Evolutionary conservation across 768 basidiomycete genomes (phyloP).

Genomic region (Phaffia australis): DNA sequence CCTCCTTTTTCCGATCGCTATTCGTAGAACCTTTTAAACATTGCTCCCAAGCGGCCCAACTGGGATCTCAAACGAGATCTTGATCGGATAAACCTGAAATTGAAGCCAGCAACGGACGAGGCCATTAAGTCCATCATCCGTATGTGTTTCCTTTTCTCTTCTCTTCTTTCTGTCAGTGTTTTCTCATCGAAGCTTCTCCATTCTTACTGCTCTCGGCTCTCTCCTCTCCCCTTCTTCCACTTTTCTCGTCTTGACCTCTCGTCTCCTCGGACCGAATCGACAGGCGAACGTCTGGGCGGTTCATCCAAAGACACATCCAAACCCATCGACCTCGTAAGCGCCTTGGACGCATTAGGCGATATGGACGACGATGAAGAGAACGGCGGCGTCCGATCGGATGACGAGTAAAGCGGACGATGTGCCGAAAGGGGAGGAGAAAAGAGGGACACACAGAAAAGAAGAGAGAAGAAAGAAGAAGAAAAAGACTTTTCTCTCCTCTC

Average conservation of each 20-base stretch:
- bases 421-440: too few species aligned
- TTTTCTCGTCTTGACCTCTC: background rate
- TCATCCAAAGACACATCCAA: constrained; percentile 11
- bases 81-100: constrained; percentile 40
- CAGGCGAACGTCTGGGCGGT: constrained; percentile 14
- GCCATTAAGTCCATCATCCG: constrained; percentile 25
- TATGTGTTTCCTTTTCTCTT: constrained; percentile 8
- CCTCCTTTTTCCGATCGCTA: background rate
- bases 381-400: background rate
- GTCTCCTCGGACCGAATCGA: too few species aligned
- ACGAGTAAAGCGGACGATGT: constrained; percentile 15
- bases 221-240: background rate
- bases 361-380: constrained; percentile 17
- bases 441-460: too few species aligned
- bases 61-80: constrained; percentile 56
- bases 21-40: constrained; percentile 45
- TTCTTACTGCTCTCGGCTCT: background rate
- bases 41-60: constrained; percentile 59
- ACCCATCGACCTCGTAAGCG: constrained; percentile 23
- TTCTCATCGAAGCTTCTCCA: background rate
- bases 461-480: too few species aligned
- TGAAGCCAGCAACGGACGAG: constrained; percentile 23
- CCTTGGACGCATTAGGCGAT: constrained; percentile 18
- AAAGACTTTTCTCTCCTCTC: too few species aligned
- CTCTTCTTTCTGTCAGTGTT: background rate